These are phyloP conservation scores for Lactarius sp. DNA, from an alignment of 768 basidiomycete species.

Conservation along the genomic window DNA sequence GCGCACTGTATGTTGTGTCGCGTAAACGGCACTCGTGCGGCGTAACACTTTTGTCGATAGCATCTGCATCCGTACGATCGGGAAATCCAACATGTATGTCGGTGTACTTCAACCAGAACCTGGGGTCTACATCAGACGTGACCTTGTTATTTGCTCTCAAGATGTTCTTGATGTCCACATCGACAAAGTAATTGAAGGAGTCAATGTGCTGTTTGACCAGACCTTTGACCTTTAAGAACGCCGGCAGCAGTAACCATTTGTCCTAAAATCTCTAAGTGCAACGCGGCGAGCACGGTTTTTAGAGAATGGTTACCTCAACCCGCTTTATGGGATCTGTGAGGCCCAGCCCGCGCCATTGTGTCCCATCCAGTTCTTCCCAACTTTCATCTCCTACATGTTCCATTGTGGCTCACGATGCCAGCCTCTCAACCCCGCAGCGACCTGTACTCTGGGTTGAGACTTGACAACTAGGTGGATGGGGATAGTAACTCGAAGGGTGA, in stretches of 20 bases:
- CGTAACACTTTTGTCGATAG: slow-evolving; percentile 77
- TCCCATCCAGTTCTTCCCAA: slow-evolving; percentile 53
- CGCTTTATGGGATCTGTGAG: slow-evolving; percentile 88
- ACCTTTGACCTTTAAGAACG: slow-evolving; percentile 95
- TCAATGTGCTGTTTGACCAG: slow-evolving; percentile 99
- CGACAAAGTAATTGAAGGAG: slow-evolving; percentile 98
- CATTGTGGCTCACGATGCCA: neutral
- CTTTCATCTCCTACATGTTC: slow-evolving; percentile 37
- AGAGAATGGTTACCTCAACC: slow-evolving; percentile 64
- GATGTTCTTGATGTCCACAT: slow-evolving; percentile 95
- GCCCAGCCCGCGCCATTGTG: slow-evolving; percentile 71
- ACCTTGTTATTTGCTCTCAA: slow-evolving; percentile 90
- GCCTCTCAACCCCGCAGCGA: neutral
- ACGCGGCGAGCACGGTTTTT: neutral
- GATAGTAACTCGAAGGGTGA: neutral
- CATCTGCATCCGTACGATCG: slow-evolving; percentile 77
- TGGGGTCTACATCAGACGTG: slow-evolving; percentile 94
- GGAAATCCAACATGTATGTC: slow-evolving; percentile 94
- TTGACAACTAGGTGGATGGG: too few species aligned
- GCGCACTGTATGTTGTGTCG: slow-evolving; percentile 91
- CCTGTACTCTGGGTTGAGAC: too few species aligned
- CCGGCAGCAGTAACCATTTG: slow-evolving; percentile 97
- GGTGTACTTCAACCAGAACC: slow-evolving; percentile 94
- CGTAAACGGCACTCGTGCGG: slow-evolving; percentile 97
- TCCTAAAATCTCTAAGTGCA: slow-evolving; percentile 49